Percentiles rank a stretch among this genome's conserved stretches.
Conservation (phyloP, 2,329 filamentous ascomycete species). For the Scedosporium apiospermum region DNA sequence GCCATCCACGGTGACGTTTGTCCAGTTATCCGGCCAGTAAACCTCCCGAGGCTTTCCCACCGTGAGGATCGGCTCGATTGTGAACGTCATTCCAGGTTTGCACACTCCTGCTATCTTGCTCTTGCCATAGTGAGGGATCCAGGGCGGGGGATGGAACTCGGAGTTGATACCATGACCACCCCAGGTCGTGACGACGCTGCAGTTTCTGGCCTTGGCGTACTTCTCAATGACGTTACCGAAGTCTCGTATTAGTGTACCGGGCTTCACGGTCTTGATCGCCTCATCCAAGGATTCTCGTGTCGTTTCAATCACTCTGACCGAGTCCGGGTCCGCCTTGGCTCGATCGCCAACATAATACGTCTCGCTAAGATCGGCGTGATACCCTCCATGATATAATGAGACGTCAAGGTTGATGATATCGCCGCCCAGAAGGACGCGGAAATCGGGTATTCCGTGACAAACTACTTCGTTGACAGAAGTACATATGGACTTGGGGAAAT, state of each 20-base stretch:
- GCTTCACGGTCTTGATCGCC: conserved; percentile 85
- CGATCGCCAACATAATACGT: conserved; percentile 96
- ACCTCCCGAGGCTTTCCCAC: conserved; percentile 83
- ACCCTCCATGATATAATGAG: conserved; percentile 86
- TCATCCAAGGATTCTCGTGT: conserved; percentile 83
- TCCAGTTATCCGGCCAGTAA: conserved; percentile 99
- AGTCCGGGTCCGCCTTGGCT: conserved; percentile 72
- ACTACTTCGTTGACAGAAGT: conserved; percentile 96
- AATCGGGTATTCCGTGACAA: conserved; percentile 95
- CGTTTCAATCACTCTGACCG: conserved; percentile 83
- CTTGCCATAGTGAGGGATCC: conserved; percentile 94
- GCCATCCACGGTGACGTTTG: conserved; percentile 84
- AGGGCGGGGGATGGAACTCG: conserved; percentile 87
- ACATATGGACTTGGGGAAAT: conserved; percentile 97
- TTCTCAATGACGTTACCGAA: conserved; percentile 95
- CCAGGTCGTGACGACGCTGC: conserved; percentile 90
- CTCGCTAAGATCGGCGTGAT: conserved; percentile 94
- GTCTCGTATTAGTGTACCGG: conserved; percentile 83
- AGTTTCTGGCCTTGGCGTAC: conserved; percentile 73
- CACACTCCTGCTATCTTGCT: conserved; percentile 94
- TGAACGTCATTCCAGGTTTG: conserved; percentile 96
- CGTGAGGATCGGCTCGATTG: conserved; percentile 97
- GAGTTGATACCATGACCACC: conserved; percentile 93
- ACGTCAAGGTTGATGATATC: conserved; percentile 98
- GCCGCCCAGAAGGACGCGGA: conserved; percentile 76